Percentiles rank a stretch among this genome's conserved stretches.
Evolutionary conservation across 805 yeast genomes (phyloP).

Genomic region (Spathaspora passalidarum): DNA sequence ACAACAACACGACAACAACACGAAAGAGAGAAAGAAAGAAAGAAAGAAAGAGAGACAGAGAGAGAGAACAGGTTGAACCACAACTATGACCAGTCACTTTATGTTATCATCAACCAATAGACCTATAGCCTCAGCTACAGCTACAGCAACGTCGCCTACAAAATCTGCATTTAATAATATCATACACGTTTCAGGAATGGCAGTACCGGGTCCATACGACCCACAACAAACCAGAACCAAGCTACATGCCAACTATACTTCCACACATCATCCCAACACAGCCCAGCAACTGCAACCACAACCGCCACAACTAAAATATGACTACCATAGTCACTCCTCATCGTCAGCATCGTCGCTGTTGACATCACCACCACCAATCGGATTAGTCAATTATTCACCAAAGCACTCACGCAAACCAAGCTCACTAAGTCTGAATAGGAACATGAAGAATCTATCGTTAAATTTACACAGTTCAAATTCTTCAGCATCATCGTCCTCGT

Average conservation of each 20-base stretch:
- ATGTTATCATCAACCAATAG: neutral
- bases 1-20: no score
- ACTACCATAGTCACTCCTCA: conserved; percentile 2
- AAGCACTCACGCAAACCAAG: conserved; percentile 32
- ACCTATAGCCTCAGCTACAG: neutral
- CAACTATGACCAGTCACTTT: neutral
- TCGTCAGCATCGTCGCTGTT: conserved; percentile 3
- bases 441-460: conserved; percentile 37
- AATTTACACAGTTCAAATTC: conserved; percentile 16
- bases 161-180: neutral
- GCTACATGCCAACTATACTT: neutral
- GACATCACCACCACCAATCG: neutral
- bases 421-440: conserved; percentile 27
- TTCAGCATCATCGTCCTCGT: conserved; percentile 1
- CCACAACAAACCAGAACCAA: neutral
- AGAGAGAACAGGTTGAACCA: no score
- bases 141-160: neutral
- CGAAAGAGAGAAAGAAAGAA: no score
- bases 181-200: neutral
- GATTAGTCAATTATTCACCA: conserved; percentile 33
- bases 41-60: no score
- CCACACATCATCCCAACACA: no score
- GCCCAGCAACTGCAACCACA: neutral
- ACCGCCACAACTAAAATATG: conserved; percentile 1
- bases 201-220: neutral